Evolutionary conservation across 148 eudicot species (phyloP).

Genomic region (Oxyria digyna): DNA sequence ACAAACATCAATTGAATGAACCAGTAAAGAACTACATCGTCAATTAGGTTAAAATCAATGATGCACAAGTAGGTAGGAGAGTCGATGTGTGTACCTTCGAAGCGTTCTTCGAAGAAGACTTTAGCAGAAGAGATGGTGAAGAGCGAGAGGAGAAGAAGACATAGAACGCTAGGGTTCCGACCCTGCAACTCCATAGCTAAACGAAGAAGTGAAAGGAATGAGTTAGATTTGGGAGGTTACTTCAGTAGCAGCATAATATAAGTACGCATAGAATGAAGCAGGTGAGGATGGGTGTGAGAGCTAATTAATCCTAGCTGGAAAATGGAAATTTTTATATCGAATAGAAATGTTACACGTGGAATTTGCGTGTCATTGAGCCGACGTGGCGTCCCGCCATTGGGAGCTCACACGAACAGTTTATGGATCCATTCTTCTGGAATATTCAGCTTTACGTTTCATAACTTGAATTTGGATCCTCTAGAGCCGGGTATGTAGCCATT

Average conservation of each 20-base stretch:
- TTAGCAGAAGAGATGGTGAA: constrained; percentile 44
- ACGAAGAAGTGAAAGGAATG: constrained; percentile 5
- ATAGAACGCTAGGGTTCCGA: constrained; percentile 42
- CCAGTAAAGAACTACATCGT: background rate
- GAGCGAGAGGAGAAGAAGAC: constrained; percentile 46
- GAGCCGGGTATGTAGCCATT: no score
- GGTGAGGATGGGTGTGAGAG: constrained; percentile 1
- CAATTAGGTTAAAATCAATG: background rate
- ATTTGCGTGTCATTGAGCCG: constrained; percentile 21
- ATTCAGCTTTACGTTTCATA: background rate
- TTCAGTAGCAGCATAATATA: constrained; percentile 8
- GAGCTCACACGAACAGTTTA: constrained; percentile 3
- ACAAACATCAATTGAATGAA: background rate
- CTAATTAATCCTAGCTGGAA: constrained; percentile 4
- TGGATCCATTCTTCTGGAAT: background rate
- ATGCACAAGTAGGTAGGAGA: background rate
- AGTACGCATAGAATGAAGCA: background rate
- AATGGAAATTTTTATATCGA: constrained; percentile 21
- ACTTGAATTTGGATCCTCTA: no score
- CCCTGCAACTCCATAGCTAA: constrained; percentile 44
- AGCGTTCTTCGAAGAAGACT: constrained; percentile 83
- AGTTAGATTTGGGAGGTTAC: background rate
- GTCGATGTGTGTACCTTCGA: constrained; percentile 33
- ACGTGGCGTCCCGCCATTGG: constrained; percentile 36
- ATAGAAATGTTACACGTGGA: constrained; percentile 13